Evolutionary conservation across 371 early-diverging fungal species (phyloP), one percentile per base, ranked within the genome.

Genomic region (Mortierella sp.): DNA sequence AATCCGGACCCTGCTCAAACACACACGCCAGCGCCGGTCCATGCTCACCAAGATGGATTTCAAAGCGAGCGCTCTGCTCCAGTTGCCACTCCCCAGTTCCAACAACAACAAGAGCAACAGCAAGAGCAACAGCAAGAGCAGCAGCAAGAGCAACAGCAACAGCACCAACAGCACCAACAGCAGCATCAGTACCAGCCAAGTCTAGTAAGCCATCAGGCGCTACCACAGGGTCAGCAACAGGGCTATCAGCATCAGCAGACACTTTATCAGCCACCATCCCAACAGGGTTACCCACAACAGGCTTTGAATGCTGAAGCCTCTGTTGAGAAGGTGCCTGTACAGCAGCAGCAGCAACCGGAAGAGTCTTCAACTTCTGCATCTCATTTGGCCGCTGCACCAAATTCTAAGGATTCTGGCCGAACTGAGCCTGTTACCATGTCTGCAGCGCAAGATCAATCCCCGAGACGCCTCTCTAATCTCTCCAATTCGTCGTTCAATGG

Each of bases 111-210:
- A 1, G 43, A 55, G 37, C 60, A 49, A 6, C 52, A 34, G 0
- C 50, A 56, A 2, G 50, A 64, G 24, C 58, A 56, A 9, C 27
- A 54, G 6, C 56, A 41, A 17, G 12, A 23, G 1, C 60, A 55
- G 19, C 49, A 60, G 34, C 49, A 51, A 23, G 43, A 56, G 2
- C 69, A 63, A n/a, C 32, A 56, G 14, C 68, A 63, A n/a, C 78
- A 70, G 28, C 71, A 61, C 28, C 62, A 68, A 19, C 63, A 52
- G 24, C 70, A 54, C 4, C 68, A 56, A 24, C 52, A 69, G 31
- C 60, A 69, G n/a, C 79, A 79, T 21, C 61, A 65, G 32, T 68
- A 64, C 7, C 70, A 50, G 17, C 60, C n/a, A n/a, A n/a, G n/a
- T n/a, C n/a, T n/a, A n/a, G n/a, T n/a, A n/a, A n/a, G n/a, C n/a